Conservation (phyloP, 441 rosid species). For the Syzygium syzygioides region DNA sequence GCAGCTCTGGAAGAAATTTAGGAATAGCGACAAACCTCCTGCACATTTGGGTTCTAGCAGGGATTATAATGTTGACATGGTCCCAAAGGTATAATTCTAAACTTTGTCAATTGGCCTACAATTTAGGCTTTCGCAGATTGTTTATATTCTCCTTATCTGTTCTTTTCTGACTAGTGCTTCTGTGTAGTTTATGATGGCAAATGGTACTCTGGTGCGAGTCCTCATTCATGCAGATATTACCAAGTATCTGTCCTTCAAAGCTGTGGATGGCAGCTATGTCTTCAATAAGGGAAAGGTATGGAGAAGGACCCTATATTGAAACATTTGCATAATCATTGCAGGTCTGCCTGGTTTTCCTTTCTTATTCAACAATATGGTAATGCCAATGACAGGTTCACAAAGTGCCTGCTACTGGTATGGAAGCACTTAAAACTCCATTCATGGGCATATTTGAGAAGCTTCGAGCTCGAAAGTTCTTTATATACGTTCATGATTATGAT, state of each 20-base stretch:
- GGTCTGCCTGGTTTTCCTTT: not conserved
- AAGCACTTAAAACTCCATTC: constrained; percentile 83
- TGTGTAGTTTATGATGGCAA: constrained; percentile 88
- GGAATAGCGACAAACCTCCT: constrained; percentile 76
- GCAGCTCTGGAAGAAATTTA: constrained; percentile 89
- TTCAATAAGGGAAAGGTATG: constrained; percentile 78
- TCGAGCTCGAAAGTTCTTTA: constrained; percentile 75
- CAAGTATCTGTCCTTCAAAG: constrained; percentile 81
- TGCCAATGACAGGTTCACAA: constrained; percentile 54
- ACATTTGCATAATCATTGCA: not conserved
- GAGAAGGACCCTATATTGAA: not conserved
- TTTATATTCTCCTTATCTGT: not conserved
- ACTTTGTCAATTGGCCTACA: not conserved
- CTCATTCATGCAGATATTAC: constrained; percentile 90
- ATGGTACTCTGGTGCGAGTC: constrained; percentile 86
- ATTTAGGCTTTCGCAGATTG: not conserved
- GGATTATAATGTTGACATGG: constrained; percentile 91
- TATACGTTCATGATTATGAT: constrained; percentile 69
- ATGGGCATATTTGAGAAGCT: constrained; percentile 96
- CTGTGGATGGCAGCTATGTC: constrained; percentile 90
- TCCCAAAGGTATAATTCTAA: constrained; percentile 57
- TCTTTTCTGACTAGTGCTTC: not conserved
- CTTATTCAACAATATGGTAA: not conserved
- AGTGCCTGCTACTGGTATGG: constrained; percentile 89
- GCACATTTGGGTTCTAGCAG: constrained; percentile 78